Conservation (phyloP, 2,329 filamentous ascomycete genomes). For the Ampelomyces quisqualis region DNA sequence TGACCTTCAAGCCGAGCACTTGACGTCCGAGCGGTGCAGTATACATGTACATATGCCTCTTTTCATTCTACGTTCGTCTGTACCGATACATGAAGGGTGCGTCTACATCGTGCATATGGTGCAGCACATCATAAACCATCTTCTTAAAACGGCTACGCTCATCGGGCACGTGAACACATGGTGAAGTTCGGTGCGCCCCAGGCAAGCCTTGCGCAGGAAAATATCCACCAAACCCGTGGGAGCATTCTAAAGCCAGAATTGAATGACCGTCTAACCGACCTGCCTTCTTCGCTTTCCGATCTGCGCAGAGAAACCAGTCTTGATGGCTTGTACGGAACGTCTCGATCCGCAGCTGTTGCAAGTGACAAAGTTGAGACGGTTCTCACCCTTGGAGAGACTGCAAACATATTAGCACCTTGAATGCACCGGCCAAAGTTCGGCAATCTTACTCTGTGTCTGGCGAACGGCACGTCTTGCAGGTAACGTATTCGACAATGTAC, state of each 20-base stretch:
- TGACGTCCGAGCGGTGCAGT: too few relatives aligned
- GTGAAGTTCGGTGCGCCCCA: too few relatives aligned
- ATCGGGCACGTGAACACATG: too few relatives aligned
- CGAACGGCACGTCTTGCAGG: conserved; percentile 85
- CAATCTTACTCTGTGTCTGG: conserved; percentile 31
- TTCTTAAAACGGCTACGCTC: too few relatives aligned
- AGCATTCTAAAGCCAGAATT: conserved; percentile 25
- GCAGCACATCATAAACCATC: too few relatives aligned
- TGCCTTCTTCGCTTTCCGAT: conserved; percentile 98
- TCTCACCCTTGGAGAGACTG: conserved; percentile 98
- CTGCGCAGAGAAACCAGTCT: conserved; percentile 99
- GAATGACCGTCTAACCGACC: conserved; percentile 63
- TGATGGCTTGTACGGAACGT: conserved; percentile 94
- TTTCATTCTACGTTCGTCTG: too few relatives aligned
- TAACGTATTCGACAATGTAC: conserved; percentile 98
- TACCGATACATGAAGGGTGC: too few relatives aligned
- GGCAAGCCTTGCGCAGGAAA: background rate
- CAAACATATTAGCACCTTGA: conserved; percentile 67
- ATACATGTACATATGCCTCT: too few relatives aligned
- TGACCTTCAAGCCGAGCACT: too few relatives aligned
- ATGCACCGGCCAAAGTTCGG: background rate
- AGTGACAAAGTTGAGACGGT: conserved; percentile 97
- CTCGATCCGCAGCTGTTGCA: conserved; percentile 72
- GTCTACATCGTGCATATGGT: too few relatives aligned
- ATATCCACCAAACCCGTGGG: conserved; percentile 10